Percentiles rank a stretch among this genome's conserved stretches.
These are phyloP conservation scores for Candida michaelii DNA, from an alignment of 805 yeast genomes.

Conservation along the genomic window DNA sequence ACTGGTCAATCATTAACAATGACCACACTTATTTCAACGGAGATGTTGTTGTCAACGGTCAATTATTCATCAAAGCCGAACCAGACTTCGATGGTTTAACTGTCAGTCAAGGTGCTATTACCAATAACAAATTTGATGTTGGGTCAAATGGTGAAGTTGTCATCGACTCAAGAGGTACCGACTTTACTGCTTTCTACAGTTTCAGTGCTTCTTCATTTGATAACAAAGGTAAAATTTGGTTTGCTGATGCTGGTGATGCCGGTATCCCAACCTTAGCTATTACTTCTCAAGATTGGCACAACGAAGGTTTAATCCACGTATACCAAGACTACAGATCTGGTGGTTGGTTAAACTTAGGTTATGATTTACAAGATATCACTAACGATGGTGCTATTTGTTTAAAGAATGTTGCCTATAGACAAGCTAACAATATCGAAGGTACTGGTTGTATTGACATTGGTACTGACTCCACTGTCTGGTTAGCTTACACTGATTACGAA, in stretches of 20 bases:
- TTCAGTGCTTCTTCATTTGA: conserved; percentile 20
- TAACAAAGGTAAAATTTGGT: conserved; percentile 26
- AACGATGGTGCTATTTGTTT: conserved; percentile 28
- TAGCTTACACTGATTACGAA: conserved; percentile 16
- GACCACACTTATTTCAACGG: conserved; percentile 24
- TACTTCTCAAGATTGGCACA: conserved; percentile 19
- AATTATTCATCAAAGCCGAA: conserved; percentile 23
- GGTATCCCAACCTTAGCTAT: conserved; percentile 19
- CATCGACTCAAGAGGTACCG: conserved; percentile 23
- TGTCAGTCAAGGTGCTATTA: conserved; percentile 17
- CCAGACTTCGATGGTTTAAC: conserved; percentile 19
- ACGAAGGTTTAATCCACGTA: conserved; percentile 24
- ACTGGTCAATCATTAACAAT: conserved; percentile 28
- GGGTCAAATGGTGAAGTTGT: conserved; percentile 21
- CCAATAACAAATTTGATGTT: conserved; percentile 11
- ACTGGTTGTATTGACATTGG: conserved; percentile 25
- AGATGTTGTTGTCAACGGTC: conserved; percentile 22
- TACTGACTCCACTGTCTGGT: conserved; percentile 17
- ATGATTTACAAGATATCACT: conserved; percentile 18
- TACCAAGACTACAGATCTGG: conserved; percentile 21
- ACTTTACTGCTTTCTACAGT: conserved; percentile 21
- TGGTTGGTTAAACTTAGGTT: conserved; percentile 20
- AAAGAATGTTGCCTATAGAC: conserved; percentile 20
- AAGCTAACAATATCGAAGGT: conserved; percentile 21
- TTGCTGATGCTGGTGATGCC: conserved; percentile 24